These are phyloP conservation scores for Annulohypoxylon truncatum DNA, from an alignment of 2,329 filamentous ascomycete genomes.

Conservation along the genomic window DNA sequence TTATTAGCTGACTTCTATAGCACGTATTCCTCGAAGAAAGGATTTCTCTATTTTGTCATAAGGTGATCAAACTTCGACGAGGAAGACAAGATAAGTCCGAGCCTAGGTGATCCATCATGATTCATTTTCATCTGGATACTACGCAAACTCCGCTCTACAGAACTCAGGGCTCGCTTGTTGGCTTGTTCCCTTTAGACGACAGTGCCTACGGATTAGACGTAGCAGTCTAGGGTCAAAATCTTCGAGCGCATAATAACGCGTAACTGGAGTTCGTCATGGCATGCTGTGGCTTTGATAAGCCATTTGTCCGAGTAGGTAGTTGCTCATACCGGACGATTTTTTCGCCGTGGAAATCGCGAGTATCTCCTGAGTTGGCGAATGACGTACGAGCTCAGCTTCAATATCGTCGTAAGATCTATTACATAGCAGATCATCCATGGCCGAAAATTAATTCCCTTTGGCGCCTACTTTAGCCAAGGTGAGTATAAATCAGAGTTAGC, in stretches of 20 bases:
- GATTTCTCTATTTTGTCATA: not conserved
- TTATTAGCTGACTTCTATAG: not conserved
- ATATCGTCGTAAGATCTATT: not conserved
- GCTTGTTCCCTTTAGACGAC: not conserved
- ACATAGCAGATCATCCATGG: not conserved
- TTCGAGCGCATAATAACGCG: slow-evolving; percentile 5
- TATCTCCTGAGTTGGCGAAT: slow-evolving; percentile 1
- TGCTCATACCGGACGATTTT: not conserved
- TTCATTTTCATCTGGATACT: not conserved
- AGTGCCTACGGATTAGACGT: not conserved
- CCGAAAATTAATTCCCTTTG: not conserved
- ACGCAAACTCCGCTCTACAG: slow-evolving; percentile 9
- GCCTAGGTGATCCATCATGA: slow-evolving; percentile 1
- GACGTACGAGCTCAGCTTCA: slow-evolving; percentile 7
- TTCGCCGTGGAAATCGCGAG: not conserved
- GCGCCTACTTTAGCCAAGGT: not conserved
- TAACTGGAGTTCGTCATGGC: slow-evolving; percentile 1
- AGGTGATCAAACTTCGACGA: slow-evolving; percentile 31
- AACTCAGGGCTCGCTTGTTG: not conserved
- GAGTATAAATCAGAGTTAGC: not conserved
- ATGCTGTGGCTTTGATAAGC: not conserved
- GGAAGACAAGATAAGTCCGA: slow-evolving; percentile 9
- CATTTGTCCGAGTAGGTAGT: not conserved
- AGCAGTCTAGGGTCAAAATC: not conserved
- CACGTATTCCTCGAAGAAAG: not conserved